Evolutionary conservation across 1,139 yeast genomes (phyloP), one percentile per base, ranked within the genome.

Genomic region (Sugiyamaella paludigena): DNA sequence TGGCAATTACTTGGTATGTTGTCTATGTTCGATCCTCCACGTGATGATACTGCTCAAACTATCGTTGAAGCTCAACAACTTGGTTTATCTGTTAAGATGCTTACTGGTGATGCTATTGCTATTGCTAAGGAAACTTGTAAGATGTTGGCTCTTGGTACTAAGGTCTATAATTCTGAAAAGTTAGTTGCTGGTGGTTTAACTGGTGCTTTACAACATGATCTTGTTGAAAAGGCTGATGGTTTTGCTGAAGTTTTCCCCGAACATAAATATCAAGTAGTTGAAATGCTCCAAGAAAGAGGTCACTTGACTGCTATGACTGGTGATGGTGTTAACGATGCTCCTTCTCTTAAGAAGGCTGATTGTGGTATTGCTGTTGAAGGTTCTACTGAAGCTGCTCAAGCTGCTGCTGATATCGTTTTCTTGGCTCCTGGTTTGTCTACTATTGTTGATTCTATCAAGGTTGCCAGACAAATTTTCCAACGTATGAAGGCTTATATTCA

Each of bases 11-110:
- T 88, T 69, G 96, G 96, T 78, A 91, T 88, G 78, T 87, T 88
- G 95, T 95, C 96, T 73, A 87, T 95, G 81, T 87, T 88, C 92
- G 96, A 88, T 76, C 96, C 96, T 69, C 96, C 96, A 77, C 87
- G 96, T 83, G 95, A 87, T 73, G 96, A 88, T 74, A 88, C 96
- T 81, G 96, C 96, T 71, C 86, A 84, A 71, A 88, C 96, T 74
- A 94, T 88, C 73, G 74, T 80, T 75, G 96, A 88, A 79, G 96
- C 96, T 68, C 86, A 87, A 80, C 75, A 79, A 66, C 82, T 88
- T 69, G 96, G 96, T 86, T 81, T 88, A 71, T 84, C 94, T 77
- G 95, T 88, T 66, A 88, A 88, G 87, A 88, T 88, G 96, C 82
- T 88, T 73, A 88, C 96, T 79, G 96, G 96, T 86, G 96, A 88